A percentile compares a stretch with the other conserved stretches of the same genome.
Evolutionary conservation across 305 asterid species (phyloP).

Genomic region (Fraxinus velutina): DNA sequence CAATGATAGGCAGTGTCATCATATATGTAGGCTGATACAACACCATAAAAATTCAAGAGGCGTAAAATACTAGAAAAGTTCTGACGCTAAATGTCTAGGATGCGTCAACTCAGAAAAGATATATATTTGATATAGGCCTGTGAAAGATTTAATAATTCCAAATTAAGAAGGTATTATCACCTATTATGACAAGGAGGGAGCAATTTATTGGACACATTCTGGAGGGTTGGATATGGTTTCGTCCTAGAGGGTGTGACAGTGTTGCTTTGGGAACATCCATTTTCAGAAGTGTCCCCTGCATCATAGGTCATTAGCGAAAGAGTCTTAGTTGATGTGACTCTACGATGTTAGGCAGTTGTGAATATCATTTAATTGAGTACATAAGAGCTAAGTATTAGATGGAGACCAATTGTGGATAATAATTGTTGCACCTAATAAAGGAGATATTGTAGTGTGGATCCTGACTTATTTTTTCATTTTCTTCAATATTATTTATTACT

Average conservation of each 20-base stretch:
- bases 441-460: not conserved
- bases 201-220: not conserved
- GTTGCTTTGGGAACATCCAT: not conserved
- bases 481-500: not conserved
- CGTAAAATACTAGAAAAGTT: not conserved
- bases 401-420: not conserved
- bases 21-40: not conserved
- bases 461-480: not conserved
- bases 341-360: not conserved
- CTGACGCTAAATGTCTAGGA: not conserved
- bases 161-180: not conserved
- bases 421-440: not conserved
- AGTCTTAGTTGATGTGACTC: not conserved
- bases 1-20: not conserved
- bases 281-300: not conserved
- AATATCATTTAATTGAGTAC: not conserved
- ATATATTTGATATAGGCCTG: not conserved
- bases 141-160: not conserved
- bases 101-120: not conserved
- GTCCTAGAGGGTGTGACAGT: not conserved
- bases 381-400: not conserved
- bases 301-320: not conserved
- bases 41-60: not conserved
- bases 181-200: not conserved
- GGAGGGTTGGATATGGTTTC: not conserved